phyloP scores from a whole-genome alignment of 129 eudicot genomes.

The Helianthus tuberosus region DNA sequence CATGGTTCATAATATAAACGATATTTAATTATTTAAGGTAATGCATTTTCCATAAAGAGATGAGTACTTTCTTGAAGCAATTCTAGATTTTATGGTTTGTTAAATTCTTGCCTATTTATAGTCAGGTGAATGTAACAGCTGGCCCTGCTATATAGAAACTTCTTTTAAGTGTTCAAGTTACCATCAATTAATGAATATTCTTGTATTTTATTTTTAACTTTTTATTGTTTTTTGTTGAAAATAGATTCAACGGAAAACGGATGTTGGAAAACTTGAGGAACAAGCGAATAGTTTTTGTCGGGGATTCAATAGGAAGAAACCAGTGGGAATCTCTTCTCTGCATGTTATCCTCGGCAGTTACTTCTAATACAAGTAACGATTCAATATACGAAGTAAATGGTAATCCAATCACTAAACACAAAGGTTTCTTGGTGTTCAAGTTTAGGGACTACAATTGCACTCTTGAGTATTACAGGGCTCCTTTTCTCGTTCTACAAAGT shows the following conservation, averaged over 20 bases:
- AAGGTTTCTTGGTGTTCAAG: constrained; percentile 85
- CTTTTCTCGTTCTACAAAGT: constrained; percentile 85
- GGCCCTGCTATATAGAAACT: background rate
- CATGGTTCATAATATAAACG: background rate
- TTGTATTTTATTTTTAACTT: background rate
- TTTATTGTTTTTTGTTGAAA: background rate
- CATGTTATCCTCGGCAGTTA: constrained; percentile 70
- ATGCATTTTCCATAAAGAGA: background rate
- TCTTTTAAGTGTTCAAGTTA: background rate
- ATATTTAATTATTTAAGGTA: background rate
- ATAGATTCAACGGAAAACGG: constrained; percentile 67
- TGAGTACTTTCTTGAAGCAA: background rate
- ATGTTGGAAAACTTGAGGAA: constrained; percentile 81
- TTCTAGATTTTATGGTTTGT: background rate
- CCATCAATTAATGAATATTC: background rate
- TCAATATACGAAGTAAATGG: constrained; percentile 93
- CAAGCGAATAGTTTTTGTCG: constrained; percentile 81
- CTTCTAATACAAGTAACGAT: constrained; percentile 42
- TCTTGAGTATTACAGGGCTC: constrained; percentile 89
- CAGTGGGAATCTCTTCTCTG: constrained; percentile 96
- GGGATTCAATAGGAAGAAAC: constrained; percentile 96
- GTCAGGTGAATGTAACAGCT: background rate
- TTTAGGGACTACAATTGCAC: constrained; percentile 82
- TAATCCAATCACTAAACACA: constrained; percentile 90
- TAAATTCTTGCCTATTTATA: background rate